These are phyloP conservation scores for Calonectria naviculata DNA, from an alignment of 2,329 filamentous ascomycete genomes.

Conservation along the genomic window DNA sequence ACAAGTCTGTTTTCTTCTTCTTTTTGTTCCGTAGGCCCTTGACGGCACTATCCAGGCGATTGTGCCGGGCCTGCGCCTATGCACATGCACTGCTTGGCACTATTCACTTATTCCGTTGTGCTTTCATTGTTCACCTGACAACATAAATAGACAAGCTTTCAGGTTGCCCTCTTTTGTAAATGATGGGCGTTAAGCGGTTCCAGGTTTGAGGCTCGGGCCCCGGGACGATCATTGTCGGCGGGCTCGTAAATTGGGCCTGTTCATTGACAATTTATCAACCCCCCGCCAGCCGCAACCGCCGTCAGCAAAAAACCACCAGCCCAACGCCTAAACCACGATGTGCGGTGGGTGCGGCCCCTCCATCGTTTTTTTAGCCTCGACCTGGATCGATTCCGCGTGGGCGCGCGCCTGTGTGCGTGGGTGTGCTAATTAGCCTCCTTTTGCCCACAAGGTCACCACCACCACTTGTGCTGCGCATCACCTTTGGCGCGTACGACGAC, in stretches of 20 bases:
- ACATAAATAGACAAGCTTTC: not conserved
- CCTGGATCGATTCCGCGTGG: conserved; percentile 18
- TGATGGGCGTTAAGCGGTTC: not conserved
- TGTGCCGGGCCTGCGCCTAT: not conserved
- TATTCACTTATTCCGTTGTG: not conserved
- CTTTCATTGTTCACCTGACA: not conserved
- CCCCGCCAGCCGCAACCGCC: conserved; percentile 6
- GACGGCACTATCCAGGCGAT: not conserved
- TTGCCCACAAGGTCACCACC: not conserved
- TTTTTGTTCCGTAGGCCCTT: not conserved
- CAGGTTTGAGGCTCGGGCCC: conserved; percentile 3
- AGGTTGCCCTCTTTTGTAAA: not conserved
- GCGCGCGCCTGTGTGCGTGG: not conserved
- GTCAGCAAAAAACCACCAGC: conserved; percentile 2
- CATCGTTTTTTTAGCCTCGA: conserved; percentile 13
- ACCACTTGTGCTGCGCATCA: not conserved
- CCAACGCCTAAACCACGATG: not conserved
- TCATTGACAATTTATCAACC: conserved; percentile 6
- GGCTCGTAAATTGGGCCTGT: conserved; percentile 5
- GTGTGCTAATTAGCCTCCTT: not conserved
- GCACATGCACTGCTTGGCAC: not conserved
- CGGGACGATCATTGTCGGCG: not conserved
- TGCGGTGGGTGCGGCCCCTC: conserved; percentile 16
- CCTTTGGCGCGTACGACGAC: not conserved
- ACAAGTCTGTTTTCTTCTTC: not conserved